Percentiles rank a stretch among this genome's conserved stretches.
Conservation (phyloP, 495 filamentous ascomycete genomes). For the Corynascus novoguineensis region DNA sequence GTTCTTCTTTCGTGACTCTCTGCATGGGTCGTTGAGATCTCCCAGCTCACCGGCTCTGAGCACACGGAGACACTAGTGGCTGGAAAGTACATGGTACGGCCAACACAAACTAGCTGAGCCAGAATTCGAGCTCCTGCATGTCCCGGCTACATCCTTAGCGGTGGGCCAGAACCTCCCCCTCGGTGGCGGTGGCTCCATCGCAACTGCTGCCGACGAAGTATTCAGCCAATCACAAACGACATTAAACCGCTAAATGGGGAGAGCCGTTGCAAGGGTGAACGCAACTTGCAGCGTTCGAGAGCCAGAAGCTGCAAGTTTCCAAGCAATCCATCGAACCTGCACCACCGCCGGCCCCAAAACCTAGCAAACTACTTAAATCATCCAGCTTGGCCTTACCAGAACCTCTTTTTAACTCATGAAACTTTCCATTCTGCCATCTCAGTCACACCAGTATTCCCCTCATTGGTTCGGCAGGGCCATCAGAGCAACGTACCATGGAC, state of each 20-base stretch:
- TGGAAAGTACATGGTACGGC: constrained; percentile 1
- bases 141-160: background rate
- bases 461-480: too few relatives aligned
- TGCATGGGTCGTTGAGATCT: too few relatives aligned
- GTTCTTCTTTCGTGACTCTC: too few relatives aligned
- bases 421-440: background rate
- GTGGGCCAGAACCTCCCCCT: background rate
- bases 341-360: background rate
- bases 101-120: background rate
- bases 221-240: background rate
- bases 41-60: background rate
- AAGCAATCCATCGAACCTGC: too few relatives aligned
- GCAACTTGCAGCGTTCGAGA: background rate
- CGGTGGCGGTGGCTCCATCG: constrained; percentile 2
- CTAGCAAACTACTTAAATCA: constrained; percentile 9
- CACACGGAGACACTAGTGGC: background rate
- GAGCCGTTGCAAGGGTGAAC: background rate
- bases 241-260: too few relatives aligned
- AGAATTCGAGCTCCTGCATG: background rate
- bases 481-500: too few relatives aligned
- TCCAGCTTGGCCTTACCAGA: background rate
- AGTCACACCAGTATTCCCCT: background rate
- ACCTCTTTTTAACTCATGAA: background rate
- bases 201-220: background rate
- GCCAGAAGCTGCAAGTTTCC: background rate